A percentile compares a stretch with the other conserved stretches of the same genome.
These are phyloP conservation scores for Linderniella brevidens DNA, from an alignment of 257 asterid species.

Conservation along the genomic window DNA sequence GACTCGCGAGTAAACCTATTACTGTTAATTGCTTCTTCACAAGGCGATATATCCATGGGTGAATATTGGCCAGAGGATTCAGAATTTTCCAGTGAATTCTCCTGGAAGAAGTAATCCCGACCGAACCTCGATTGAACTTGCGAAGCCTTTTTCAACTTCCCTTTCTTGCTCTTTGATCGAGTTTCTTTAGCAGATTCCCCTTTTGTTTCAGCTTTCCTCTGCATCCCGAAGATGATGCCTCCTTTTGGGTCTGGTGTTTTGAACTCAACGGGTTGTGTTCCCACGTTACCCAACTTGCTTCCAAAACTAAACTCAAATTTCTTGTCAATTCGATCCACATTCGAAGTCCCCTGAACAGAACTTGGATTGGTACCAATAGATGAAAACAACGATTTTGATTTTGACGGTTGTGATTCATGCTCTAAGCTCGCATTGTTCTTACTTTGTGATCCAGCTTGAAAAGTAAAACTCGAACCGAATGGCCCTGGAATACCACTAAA, in stretches of 20 bases:
- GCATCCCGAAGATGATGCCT: constrained; percentile 26
- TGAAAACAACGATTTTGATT: constrained; percentile 20
- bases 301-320: constrained; percentile 39
- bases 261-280: constrained; percentile 30
- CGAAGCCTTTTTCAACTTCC: constrained; percentile 34
- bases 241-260: constrained; percentile 45
- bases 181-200: constrained; percentile 42
- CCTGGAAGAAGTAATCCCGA: constrained; percentile 30
- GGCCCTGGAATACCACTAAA: constrained; percentile 16
- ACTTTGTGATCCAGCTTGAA: constrained; percentile 25
- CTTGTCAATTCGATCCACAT: constrained; percentile 23
- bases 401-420: constrained; percentile 18
- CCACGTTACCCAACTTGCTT: constrained; percentile 25
- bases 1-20: constrained; percentile 39
- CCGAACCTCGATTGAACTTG: constrained; percentile 25
- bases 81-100: constrained; percentile 20
- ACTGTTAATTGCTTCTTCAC: constrained; percentile 39
- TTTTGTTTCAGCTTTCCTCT: constrained; percentile 40
- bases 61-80: constrained; percentile 63
- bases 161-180: constrained; percentile 62
- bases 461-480: constrained; percentile 23
- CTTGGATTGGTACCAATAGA: constrained; percentile 19
- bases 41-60: constrained; percentile 93
- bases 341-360: constrained; percentile 23
- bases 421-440: constrained; percentile 13